These are phyloP conservation scores for Microbotryum lychnidis-dioicae DNA, from an alignment of 1,284 basidiomycete species.

Conservation along the genomic window DNA sequence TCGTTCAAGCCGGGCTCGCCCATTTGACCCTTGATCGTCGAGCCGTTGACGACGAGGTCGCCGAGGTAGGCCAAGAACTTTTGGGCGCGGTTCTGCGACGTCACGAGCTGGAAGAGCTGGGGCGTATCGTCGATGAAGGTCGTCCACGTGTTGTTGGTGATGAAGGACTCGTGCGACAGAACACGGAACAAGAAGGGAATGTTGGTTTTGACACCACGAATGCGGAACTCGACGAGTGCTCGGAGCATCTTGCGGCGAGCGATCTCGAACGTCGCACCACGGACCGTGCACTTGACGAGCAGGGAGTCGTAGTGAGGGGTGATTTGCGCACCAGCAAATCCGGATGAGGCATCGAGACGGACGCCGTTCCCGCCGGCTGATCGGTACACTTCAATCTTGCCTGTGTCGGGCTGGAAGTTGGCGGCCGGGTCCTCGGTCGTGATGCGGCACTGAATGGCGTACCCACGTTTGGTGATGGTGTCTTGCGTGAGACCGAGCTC, in stretches of 20 bases:
- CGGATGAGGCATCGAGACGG: conserved; percentile 91
- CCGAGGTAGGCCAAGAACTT: conserved; percentile 95
- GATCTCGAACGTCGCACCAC: conserved; percentile 96
- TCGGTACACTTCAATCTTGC: conserved; percentile 98
- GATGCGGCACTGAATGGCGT: conserved; percentile 97
- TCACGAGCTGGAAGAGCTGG: conserved; percentile 95
- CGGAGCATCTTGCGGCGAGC: conserved; percentile 98
- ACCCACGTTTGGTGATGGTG: conserved; percentile 89
- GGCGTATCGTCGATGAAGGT: conserved; percentile 99
- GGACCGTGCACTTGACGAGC: conserved; percentile 92
- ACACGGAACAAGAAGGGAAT: conserved; percentile 99
- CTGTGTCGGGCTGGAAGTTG: conserved; percentile 95
- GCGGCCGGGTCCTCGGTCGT: conserved; percentile 94
- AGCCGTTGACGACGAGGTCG: conserved; percentile 96
- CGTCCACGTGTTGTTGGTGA: conserved; percentile 95
- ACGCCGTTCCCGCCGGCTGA: conserved; percentile 98
- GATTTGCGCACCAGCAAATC: conserved; percentile 98
- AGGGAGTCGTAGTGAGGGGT: conserved; percentile 98
- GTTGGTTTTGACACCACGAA: conserved; percentile 83
- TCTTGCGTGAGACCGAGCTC: conserved; percentile 97
- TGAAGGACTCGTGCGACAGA: conserved; percentile 94
- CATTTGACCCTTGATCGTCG: conserved; percentile 74
- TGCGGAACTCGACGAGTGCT: conserved; percentile 97
- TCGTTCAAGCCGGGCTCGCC: conserved; percentile 92
- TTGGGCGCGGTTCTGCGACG: conserved; percentile 96